phyloP scores from a whole-genome alignment of 768 basidiomycete genomes.

The Paxillus ammoniavirescens region DNA sequence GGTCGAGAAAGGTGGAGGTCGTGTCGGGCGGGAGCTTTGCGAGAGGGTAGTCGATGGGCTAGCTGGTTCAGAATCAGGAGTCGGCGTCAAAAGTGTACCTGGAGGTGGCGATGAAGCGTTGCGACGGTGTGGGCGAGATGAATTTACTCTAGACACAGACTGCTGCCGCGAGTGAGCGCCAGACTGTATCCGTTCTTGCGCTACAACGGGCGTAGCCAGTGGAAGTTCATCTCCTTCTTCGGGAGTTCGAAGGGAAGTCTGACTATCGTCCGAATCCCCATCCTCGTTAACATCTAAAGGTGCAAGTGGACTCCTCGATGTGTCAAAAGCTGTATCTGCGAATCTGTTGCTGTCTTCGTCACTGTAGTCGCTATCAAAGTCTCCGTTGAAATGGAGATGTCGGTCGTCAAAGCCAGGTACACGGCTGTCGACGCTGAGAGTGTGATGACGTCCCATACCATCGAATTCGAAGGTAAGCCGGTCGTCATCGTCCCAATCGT shows the following conservation, averaged over 20 bases:
- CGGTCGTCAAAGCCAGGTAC: conserved; percentile 3
- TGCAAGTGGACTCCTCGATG: conserved; percentile 15
- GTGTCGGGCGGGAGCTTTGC: not conserved
- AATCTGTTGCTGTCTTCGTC: conserved; percentile 5
- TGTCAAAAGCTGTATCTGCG: conserved; percentile 18
- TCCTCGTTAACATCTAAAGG: conserved; percentile 29
- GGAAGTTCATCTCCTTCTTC: conserved; percentile 22
- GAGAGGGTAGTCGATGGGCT: not conserved
- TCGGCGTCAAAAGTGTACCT: not conserved
- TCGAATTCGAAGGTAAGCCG: conserved; percentile 19
- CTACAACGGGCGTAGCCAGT: not conserved
- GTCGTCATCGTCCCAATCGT: conserved; percentile 25
- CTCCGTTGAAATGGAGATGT: conserved; percentile 6
- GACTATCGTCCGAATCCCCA: conserved; percentile 29
- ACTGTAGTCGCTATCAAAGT: conserved; percentile 5
- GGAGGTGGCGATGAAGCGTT: conserved; percentile 6
- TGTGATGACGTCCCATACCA: not conserved
- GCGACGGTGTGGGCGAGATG: conserved; percentile 28
- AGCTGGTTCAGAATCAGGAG: not conserved
- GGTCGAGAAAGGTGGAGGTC: not conserved
- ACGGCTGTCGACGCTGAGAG: not conserved
- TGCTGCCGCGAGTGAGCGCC: not conserved
- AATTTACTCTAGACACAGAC: conserved; percentile 18
- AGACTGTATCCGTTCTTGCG: not conserved
- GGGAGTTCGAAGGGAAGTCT: conserved; percentile 24